Percentiles rank a stretch among this genome's conserved stretches.
Evolutionary conservation across 2,329 filamentous ascomycete genomes (phyloP).

Genomic region (Alternaria panax): DNA sequence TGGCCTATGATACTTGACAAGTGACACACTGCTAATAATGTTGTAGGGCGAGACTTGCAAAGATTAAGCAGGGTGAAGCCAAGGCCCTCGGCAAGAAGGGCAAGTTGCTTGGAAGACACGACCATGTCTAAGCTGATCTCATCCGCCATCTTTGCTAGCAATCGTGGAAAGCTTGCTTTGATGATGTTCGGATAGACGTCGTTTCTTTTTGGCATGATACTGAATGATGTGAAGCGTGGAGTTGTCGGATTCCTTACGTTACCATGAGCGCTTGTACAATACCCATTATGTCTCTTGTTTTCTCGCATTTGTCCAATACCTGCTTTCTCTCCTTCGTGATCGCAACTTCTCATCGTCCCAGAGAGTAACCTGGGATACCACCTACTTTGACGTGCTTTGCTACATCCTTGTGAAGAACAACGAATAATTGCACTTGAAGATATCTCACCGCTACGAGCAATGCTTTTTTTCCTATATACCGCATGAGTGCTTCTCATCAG

Average conservation of each 20-base stretch:
- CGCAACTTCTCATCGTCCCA: not conserved
- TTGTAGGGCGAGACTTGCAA: conserved; percentile 61
- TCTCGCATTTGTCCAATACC: not conserved
- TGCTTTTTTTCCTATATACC: too few species aligned
- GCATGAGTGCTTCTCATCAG: not conserved
- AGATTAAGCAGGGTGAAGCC: conserved; percentile 73
- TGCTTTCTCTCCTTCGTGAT: not conserved
- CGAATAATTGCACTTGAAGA: not conserved
- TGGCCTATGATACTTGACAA: not conserved
- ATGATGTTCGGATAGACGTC: not conserved
- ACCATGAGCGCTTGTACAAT: not conserved
- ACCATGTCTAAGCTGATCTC: conserved; percentile 12
- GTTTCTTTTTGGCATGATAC: not conserved
- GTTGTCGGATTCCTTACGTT: not conserved
- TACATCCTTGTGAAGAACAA: not conserved
- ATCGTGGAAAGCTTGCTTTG: not conserved
- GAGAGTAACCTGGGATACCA: not conserved
- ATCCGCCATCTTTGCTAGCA: not conserved
- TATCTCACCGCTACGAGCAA: too few species aligned
- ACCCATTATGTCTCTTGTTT: not conserved
- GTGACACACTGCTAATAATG: not conserved
- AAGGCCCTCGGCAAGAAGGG: conserved; percentile 71
- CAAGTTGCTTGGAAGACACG: conserved; percentile 65
- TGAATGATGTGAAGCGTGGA: conserved; percentile 1
- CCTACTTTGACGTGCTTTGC: not conserved